Base-by-base conservation (phyloP, 176 grass and related monocot species). In the Oryza glumipatula region DNA sequence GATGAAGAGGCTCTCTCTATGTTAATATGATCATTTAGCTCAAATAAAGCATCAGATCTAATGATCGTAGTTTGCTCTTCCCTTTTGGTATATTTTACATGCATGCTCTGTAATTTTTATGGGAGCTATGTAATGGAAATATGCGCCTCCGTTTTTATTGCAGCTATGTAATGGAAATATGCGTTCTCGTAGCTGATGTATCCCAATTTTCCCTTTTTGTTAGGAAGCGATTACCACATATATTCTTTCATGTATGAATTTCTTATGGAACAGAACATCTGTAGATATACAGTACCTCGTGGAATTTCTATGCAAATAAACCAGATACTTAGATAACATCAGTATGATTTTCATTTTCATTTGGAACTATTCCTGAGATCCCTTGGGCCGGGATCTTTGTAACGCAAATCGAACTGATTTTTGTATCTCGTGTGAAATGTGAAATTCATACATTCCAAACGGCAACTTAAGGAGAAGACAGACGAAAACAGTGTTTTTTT, bases 71-170 rank as follows among this genome's bases (percentile, higher is more conserved):
- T 63, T 70, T 22, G 13, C 45, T 75, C 48, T 43, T 68, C 47
- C 75, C 36, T 76, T 76, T 43, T 26, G 49, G 45, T 19, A 56
- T 84, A 47, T 89, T 89, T 68, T 73, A 54, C 83, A 80, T 90
- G 67, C 60, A 82, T 79, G 47, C 63, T 68, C 30, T 75, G 68
- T 90, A 63, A 38, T 79, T 83, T 72, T 84, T 68, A 6, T 75
- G 8, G 30, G 67, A 82, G 80, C 30, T 47, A 73, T 28, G 61
- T 83, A 60, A 83, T 83, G 61, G 48, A 49, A 74, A 90, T 63
- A 46, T 71, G 38, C 75, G 36, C 30, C 39, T 8, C 68, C 0
- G 36, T 38, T 41, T 41, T 41, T 41, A 41, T 41, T 41, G 39
- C 1, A 41, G 39, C 39, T 41, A 41, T 41, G 39, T 41, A 41